These are phyloP conservation scores for Nyssa sinensis DNA, from an alignment of 148 eudicot species.

Conservation along the genomic window DNA sequence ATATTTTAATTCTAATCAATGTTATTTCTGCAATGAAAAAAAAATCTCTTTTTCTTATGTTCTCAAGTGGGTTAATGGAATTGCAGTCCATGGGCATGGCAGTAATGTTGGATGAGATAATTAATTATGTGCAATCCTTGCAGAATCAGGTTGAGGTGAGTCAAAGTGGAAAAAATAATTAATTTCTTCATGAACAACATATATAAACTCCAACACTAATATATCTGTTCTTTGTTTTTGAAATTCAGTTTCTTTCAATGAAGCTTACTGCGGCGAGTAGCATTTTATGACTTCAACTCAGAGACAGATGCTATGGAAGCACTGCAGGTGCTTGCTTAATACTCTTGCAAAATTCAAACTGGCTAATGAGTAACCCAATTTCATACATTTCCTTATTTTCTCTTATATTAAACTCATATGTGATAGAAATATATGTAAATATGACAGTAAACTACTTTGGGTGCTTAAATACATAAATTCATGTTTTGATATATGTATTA, in stretches of 20 bases:
- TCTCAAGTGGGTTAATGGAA: constrained; percentile 6
- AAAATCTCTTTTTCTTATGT: not conserved
- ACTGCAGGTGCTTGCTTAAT: constrained; percentile 35
- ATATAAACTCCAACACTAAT: not conserved
- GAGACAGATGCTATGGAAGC: constrained; percentile 38
- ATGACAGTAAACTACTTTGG: too few relatives aligned
- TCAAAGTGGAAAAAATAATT: not conserved
- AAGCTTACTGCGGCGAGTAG: constrained; percentile 75
- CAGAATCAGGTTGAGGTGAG: constrained; percentile 86
- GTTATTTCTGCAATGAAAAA: not conserved
- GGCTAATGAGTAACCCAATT: too few relatives aligned
- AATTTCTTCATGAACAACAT: not conserved
- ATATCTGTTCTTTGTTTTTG: not conserved
- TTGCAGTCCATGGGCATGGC: constrained; percentile 90
- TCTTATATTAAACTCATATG: too few relatives aligned
- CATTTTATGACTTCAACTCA: constrained; percentile 49
- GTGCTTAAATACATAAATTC: too few relatives aligned
- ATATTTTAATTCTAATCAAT: not conserved
- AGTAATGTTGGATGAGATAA: constrained; percentile 82
- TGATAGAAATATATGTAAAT: too few relatives aligned
- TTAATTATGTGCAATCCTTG: constrained; percentile 85
- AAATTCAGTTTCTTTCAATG: constrained; percentile 70
- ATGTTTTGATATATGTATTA: too few relatives aligned
- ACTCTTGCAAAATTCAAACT: not conserved
- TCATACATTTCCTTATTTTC: too few relatives aligned